Evolutionary conservation across 2,329 filamentous ascomycete genomes (phyloP), one percentile per base, ranked within the genome.

Genomic region (Furcasterigmium sp.): DNA sequence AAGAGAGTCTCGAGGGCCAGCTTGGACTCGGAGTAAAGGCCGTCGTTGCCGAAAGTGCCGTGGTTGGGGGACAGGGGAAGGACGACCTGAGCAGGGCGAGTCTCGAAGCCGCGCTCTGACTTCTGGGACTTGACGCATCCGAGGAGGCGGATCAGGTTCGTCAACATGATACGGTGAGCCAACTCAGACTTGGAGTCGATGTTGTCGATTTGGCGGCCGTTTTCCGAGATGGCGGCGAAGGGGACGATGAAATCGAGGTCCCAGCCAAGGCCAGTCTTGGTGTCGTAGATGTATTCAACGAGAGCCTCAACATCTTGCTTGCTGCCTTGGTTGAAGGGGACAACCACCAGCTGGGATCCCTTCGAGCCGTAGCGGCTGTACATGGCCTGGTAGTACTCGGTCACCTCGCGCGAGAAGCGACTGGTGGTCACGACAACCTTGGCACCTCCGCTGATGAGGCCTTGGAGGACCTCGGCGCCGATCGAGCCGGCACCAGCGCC

Each of bases 331-430:
- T 98, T 98, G 80, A 98, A 98, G 39, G 94, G 93, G 43, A 97
- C 94, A 43, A 98, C 93, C 32, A 98, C 89, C 44, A 98, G 84
- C 70, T 97, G 91, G 45, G 93, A 97, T 51, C 93, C 93, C 52
- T 89, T 87, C 48, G 89, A 88, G 58, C 93, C 93, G 58, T 87
- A 95, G 48, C 91, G 87, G 50, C 91, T 87, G 67, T 98, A 98
- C 87, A 98, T 97, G 45, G 89, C 84, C 69, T 98, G 93, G 70
- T 98, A 98, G 73, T 97, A 98, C 71, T 98, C 93, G 6, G 93
- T 98, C 45, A 98, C 93, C 65, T 96, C 87, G 37, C 90, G 87
- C 14, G 93, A 98, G 75, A 93, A 98, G 54, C 93, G 84, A 59
- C 88, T 95, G 15, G 93, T 98, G 13, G 93, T 98, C 46, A 98